Conservation (phyloP, 352 stramenopile species). For the Globisporangium canariense region DNA sequence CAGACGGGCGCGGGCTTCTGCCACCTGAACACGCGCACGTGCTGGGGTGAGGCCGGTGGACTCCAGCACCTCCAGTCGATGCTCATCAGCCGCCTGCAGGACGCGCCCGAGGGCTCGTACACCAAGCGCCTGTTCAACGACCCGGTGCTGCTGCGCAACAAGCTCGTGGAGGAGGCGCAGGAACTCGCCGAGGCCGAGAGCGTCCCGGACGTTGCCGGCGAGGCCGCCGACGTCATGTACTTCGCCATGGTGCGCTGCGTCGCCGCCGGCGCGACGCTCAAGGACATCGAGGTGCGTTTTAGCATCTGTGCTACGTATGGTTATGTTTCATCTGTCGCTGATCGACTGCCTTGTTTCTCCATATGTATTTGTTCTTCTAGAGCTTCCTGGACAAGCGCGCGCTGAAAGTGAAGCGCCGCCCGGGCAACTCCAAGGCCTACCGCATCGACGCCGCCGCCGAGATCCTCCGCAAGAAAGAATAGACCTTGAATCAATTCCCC, state of each 20-base stretch:
- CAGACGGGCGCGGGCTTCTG: slow-evolving; percentile 81
- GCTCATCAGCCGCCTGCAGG: slow-evolving; percentile 78
- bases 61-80: slow-evolving; percentile 89
- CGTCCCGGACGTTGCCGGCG: slow-evolving; percentile 87
- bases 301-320: neutral
- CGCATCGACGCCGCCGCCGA: slow-evolving; percentile 77
- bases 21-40: slow-evolving; percentile 91
- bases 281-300: slow-evolving; percentile 82
- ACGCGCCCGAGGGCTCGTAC: slow-evolving; percentile 93
- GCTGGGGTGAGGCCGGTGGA: slow-evolving; percentile 88
- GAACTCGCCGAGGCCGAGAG: slow-evolving; percentile 89
- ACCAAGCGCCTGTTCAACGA: slow-evolving; percentile 96
- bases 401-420: slow-evolving; percentile 90
- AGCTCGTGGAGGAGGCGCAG: slow-evolving; percentile 96
- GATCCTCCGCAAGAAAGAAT: slow-evolving; percentile 57
- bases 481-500: neutral
- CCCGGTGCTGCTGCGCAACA: slow-evolving; percentile 89
- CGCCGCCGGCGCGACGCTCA: slow-evolving; percentile 89
- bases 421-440: slow-evolving; percentile 86
- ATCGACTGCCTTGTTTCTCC: neutral
- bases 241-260: slow-evolving; percentile 94
- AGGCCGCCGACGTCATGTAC: slow-evolving; percentile 96
- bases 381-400: slow-evolving; percentile 90
- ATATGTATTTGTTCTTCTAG: slow-evolving; percentile 21
- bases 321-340: neutral